Base-by-base conservation (phyloP, 148 eudicot species). In the Amaranthus hypochondriacus region DNA sequence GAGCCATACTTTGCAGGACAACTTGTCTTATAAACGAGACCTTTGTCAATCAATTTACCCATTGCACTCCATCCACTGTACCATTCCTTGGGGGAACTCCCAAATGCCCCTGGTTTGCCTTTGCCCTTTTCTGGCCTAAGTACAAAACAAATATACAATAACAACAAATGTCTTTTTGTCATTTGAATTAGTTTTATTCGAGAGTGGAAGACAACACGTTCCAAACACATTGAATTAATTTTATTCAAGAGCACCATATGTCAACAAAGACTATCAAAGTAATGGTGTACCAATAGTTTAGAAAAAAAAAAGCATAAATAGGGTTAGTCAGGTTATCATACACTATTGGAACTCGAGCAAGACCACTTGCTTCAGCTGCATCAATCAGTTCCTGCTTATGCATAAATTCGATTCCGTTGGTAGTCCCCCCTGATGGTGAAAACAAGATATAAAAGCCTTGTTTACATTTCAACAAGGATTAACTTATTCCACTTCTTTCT, bases 361-460 rank as follows among this genome's bases (percentile, higher is more conserved):
- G 97, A 56, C 98, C 99, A 79, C 97, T 95, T 28, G 94, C 89
- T 81, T 95, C 99, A 82, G 99, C 96, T 69, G 90, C 94, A 86
- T 90, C 94, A 78, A 95, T 92, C 63, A 95, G 85, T 72, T 92
- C 97, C 78, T 86, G 86, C 76, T 90, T 95, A 44, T 63, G 87
- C 99, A 95, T 90, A 83, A 73, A 83, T 54, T 90, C 90, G 65
- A 50, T 72, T 44, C 92, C 96, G 74, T 67, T 79, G 64, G 67
- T 72, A 63, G 73, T 81, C 51, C 73, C 73, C 92, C 88, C 99
- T 95, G 28, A 61, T 39, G 68, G 56, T 21, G 52, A 65, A 70
- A 48, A 56, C 51, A 71, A 44, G 3, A 51, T 28, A 48, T 28
- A 18, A 28, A n/a, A 78, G 68, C 12, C 55, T 3, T 12, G 3